Percentiles rank a stretch among this genome's conserved stretches.
Conservation (phyloP, 768 basidiomycete genomes). For the Amylocystis lapponica region DNA sequence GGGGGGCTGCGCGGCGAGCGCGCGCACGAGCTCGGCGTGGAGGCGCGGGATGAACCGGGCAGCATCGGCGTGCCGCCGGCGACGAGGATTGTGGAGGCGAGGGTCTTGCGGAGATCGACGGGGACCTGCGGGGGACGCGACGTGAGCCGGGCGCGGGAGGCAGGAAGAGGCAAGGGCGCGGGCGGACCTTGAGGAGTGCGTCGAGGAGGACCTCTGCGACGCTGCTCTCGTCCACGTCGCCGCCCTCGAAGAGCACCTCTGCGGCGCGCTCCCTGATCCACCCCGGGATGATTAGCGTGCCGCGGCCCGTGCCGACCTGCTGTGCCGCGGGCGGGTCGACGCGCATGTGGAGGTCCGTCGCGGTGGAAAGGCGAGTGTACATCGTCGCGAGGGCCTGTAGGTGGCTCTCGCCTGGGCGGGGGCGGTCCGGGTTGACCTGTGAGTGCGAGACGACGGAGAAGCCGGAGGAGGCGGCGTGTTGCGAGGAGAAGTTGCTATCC, state of each 20-base stretch:
- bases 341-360: constrained; percentile 64
- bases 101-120: constrained; percentile 79
- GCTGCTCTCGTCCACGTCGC: constrained; percentile 83
- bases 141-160: neutral
- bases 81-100: constrained; percentile 81
- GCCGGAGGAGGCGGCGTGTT: constrained; percentile 48
- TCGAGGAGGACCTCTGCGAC: constrained; percentile 79
- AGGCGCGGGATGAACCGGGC: constrained; percentile 91
- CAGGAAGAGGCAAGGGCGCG: neutral
- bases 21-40: constrained; percentile 68
- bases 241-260: constrained; percentile 86
- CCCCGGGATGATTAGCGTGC: constrained; percentile 82
- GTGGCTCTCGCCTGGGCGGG: constrained; percentile 40
- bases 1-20: constrained; percentile 38
- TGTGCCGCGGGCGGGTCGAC: constrained; percentile 64
- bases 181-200: constrained; percentile 65
- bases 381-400: constrained; percentile 63
- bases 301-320: constrained; percentile 66
- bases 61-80: constrained; percentile 88
- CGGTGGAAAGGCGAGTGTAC: constrained; percentile 73
- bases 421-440: constrained; percentile 23
- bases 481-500: constrained; percentile 45
- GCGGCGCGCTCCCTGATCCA: constrained; percentile 93
- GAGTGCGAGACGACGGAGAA: constrained; percentile 50
- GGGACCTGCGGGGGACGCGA: constrained; percentile 52